Percentiles rank a stretch among this genome's conserved stretches.
Evolutionary conservation across 441 rosid species (phyloP).

Genomic region (California macrophylla): DNA sequence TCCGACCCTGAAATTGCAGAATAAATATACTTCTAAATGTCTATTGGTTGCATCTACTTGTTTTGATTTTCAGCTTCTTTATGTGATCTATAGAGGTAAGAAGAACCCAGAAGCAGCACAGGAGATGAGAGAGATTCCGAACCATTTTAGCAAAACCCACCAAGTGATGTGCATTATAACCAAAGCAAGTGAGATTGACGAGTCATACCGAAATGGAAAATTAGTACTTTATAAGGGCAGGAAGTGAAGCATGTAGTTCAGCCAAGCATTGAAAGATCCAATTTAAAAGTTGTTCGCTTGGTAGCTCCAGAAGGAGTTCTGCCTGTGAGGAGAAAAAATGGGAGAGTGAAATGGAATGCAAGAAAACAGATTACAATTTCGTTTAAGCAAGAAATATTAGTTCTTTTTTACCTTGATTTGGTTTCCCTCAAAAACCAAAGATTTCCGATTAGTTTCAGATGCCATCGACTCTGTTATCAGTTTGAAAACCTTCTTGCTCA

Average conservation of each 20-base stretch:
- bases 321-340: slow-evolving; percentile 43
- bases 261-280: slow-evolving; percentile 91
- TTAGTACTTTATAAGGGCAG: slow-evolving; percentile 74
- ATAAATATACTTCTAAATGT: background rate
- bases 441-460: slow-evolving; percentile 56
- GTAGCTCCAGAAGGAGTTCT: slow-evolving; percentile 88
- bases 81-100: background rate
- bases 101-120: background rate
- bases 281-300: slow-evolving; percentile 71
- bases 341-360: background rate
- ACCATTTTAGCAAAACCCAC: background rate
- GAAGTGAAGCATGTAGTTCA: slow-evolving; percentile 75
- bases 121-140: background rate
- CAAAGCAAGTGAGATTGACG: background rate
- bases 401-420: slow-evolving; percentile 69
- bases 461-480: slow-evolving; percentile 67
- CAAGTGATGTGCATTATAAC: background rate
- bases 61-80: slow-evolving; percentile 12
- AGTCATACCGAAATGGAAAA: slow-evolving; percentile 1
- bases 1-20: background rate
- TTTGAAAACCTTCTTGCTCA: slow-evolving; percentile 72
- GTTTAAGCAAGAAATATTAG: slow-evolving; percentile 1
- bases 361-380: background rate
- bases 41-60: slow-evolving; percentile 5
- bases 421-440: slow-evolving; percentile 54